Conservation (phyloP, 176 grass and related monocot genomes). For the Phyllostachys edulis region DNA sequence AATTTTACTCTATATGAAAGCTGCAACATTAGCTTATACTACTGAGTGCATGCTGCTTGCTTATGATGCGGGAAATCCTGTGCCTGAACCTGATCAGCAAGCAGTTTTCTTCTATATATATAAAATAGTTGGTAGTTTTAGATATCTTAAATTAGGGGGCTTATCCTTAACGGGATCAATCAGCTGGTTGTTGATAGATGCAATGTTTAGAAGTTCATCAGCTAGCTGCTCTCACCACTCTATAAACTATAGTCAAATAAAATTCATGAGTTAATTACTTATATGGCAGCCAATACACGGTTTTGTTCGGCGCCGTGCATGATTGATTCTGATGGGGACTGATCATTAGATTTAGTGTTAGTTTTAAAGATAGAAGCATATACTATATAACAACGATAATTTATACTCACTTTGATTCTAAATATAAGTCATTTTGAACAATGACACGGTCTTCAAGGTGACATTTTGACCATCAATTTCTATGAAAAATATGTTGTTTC, state of each 20-base stretch:
- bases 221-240: constrained; percentile 25
- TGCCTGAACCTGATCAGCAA: neutral
- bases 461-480: no score
- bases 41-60: neutral
- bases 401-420: no score
- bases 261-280: constrained; percentile 16
- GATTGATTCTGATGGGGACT: constrained; percentile 27
- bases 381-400: no score
- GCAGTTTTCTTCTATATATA: neutral
- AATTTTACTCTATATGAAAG: neutral
- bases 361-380: neutral
- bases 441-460: no score
- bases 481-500: no score
- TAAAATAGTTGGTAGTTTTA: neutral
- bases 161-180: neutral
- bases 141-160: constrained; percentile 5
- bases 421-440: no score
- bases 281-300: constrained; percentile 37
- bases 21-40: neutral
- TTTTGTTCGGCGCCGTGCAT: constrained; percentile 48
- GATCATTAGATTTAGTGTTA: constrained; percentile 19
- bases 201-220: neutral
- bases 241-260: constrained; percentile 28
- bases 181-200: neutral
- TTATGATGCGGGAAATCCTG: neutral